Percentiles rank a stretch among this genome's conserved stretches.
These are phyloP conservation scores for Erucastrum elatum DNA, from an alignment of 345 rosid species.

Conservation along the genomic window DNA sequence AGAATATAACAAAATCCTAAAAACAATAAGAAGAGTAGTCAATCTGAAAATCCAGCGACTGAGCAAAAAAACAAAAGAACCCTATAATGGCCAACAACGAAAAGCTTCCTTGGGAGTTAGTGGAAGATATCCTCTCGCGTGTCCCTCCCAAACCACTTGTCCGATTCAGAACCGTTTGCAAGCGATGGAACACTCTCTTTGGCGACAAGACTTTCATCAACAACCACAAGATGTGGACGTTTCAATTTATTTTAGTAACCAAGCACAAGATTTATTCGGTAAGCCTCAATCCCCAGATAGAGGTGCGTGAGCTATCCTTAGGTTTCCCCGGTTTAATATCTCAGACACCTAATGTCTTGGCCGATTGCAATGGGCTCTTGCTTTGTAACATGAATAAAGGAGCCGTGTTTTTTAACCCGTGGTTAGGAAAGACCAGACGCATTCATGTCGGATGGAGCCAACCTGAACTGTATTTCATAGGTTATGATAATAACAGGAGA, in stretches of 20 bases:
- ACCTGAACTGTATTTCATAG: neutral
- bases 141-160: neutral
- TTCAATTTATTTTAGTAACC: neutral
- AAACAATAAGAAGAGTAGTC: neutral
- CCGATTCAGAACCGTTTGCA: neutral
- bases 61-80: neutral
- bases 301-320: neutral
- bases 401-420: neutral
- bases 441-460: neutral
- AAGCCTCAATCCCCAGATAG: slow-evolving; percentile 4
- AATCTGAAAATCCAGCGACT: neutral
- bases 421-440: neutral
- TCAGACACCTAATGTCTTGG: neutral
- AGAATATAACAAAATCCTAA: neutral
- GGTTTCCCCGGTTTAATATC: neutral
- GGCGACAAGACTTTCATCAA: slow-evolving; percentile 6
- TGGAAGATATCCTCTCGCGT: neutral
- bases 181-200: slow-evolving; percentile 2
- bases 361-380: neutral
- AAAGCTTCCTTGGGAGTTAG: neutral
- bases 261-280: slow-evolving; percentile 19
- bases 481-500: neutral
- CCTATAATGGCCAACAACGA: neutral
- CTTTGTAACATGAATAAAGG: neutral
- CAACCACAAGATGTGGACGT: slow-evolving; percentile 7